A percentile compares a stretch with the other conserved stretches of the same genome.
Evolutionary conservation across 257 asterid species (phyloP).

Genomic region (Solanum virginianum): DNA sequence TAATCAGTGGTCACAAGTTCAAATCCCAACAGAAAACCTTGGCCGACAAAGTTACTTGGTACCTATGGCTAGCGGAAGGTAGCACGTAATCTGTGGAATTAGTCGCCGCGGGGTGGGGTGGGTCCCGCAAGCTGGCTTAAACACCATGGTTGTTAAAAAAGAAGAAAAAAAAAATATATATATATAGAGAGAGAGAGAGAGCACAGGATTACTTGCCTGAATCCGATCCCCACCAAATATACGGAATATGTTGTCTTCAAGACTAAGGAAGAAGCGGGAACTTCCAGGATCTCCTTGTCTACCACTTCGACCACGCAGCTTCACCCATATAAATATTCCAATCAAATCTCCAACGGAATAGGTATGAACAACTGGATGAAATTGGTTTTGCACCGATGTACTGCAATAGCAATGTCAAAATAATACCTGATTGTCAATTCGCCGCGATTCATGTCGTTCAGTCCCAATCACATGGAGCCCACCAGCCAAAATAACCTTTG

Average conservation of each 20-base stretch:
- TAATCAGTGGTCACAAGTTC: neutral
- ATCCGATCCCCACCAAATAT: slow-evolving; percentile 97
- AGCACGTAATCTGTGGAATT: neutral
- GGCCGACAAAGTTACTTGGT: neutral
- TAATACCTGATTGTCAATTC: slow-evolving; percentile 92
- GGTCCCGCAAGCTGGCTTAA: neutral
- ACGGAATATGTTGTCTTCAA: slow-evolving; percentile 96
- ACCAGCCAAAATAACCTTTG: slow-evolving; percentile 83
- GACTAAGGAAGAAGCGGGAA: slow-evolving; percentile 97
- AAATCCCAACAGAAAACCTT: neutral
- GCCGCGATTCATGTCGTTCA: slow-evolving; percentile 98
- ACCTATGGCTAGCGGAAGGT: neutral
- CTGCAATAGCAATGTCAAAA: neutral
- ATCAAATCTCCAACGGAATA: neutral
- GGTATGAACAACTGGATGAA: neutral
- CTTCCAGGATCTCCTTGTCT: slow-evolving; percentile 99
- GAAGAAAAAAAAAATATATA: neutral
- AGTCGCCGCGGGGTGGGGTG: neutral
- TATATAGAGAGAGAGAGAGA: no score
- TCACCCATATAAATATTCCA: neutral
- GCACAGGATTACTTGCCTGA: slow-evolving; percentile 39
- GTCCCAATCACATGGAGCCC: slow-evolving; percentile 98
- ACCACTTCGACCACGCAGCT: slow-evolving; percentile 99
- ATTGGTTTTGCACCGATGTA: neutral
- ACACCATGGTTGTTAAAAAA: neutral